phyloP scores from a whole-genome alignment of 2,329 filamentous ascomycete species.

The Venturia oleaginea region DNA sequence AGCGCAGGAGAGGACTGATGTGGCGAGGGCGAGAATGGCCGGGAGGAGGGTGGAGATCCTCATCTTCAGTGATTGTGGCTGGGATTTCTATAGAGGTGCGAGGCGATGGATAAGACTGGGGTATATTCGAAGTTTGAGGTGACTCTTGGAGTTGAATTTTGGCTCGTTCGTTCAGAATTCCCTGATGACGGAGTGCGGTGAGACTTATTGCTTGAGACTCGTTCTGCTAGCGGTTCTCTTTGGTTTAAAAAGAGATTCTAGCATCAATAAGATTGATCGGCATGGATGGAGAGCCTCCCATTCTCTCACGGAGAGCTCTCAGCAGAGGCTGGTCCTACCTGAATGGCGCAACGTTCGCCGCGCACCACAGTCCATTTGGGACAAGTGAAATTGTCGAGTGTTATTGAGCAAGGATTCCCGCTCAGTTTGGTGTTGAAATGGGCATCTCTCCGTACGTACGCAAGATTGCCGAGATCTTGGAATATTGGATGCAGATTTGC shows the following conservation, averaged over 20 bases:
- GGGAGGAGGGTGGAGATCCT: background rate
- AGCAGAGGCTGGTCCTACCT: background rate
- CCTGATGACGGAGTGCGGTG: too few relatives aligned
- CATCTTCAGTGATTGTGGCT: background rate
- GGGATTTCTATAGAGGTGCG: too few relatives aligned
- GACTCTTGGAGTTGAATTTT: background rate
- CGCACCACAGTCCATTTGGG: too few relatives aligned
- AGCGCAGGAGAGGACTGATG: background rate
- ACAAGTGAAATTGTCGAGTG: too few relatives aligned
- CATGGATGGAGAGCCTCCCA: background rate
- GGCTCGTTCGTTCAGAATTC: background rate
- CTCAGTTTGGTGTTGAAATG: too few relatives aligned
- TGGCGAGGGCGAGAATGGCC: background rate
- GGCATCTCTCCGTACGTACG: background rate
- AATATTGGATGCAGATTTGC: too few relatives aligned
- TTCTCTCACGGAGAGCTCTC: background rate
- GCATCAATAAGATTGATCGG: too few relatives aligned
- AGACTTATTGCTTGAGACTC: background rate
- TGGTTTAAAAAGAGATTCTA: too few relatives aligned
- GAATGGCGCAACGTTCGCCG: too few relatives aligned
- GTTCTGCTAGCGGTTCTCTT: background rate
- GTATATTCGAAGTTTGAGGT: background rate
- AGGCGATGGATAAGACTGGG: too few relatives aligned
- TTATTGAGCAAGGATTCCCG: too few relatives aligned
- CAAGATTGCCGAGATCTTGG: background rate